phyloP scores from a whole-genome alignment of 805 yeast species.

The Cyberlindnera meyerae region DNA sequence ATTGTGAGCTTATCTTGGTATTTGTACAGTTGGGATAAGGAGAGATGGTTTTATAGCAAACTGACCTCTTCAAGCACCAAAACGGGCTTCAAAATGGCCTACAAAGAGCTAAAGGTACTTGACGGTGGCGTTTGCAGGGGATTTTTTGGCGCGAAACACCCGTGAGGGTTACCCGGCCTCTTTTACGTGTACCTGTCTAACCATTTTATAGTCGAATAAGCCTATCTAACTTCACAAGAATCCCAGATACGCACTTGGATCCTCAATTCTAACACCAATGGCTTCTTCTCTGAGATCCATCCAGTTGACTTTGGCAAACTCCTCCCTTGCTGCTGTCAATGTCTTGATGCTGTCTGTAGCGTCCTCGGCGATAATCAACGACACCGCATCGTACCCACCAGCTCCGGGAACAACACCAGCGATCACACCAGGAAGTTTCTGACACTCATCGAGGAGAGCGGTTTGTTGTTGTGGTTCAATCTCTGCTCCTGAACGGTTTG shows the following conservation, averaged over 20 bases:
- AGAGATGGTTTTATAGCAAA: too few relatives aligned
- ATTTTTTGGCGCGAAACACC: too few relatives aligned
- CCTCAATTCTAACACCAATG: slow-evolving; percentile 50
- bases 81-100: too few relatives aligned
- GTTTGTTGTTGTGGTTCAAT: slow-evolving; percentile 85
- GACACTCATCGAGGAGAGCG: slow-evolving; percentile 52
- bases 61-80: too few relatives aligned
- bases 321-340: slow-evolving; percentile 24
- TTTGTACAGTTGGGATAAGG: too few relatives aligned
- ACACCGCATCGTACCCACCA: slow-evolving; percentile 93
- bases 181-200: too few relatives aligned
- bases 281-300: slow-evolving; percentile 59
- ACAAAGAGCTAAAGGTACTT: neutral
- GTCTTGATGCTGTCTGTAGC: slow-evolving; percentile 32
- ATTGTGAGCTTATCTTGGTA: too few relatives aligned
- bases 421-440: slow-evolving; percentile 62
- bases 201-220: too few relatives aligned
- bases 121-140: too few relatives aligned
- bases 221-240: slow-evolving; percentile 8
- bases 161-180: slow-evolving; percentile 1
- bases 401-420: slow-evolving; percentile 99
- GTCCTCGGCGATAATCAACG: slow-evolving; percentile 55
- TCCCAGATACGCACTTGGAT: slow-evolving; percentile 26
- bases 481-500: slow-evolving; percentile 69
- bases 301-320: slow-evolving; percentile 56